Conservation (phyloP, 495 filamentous ascomycete species). For the Mycothermus thermophilus region DNA sequence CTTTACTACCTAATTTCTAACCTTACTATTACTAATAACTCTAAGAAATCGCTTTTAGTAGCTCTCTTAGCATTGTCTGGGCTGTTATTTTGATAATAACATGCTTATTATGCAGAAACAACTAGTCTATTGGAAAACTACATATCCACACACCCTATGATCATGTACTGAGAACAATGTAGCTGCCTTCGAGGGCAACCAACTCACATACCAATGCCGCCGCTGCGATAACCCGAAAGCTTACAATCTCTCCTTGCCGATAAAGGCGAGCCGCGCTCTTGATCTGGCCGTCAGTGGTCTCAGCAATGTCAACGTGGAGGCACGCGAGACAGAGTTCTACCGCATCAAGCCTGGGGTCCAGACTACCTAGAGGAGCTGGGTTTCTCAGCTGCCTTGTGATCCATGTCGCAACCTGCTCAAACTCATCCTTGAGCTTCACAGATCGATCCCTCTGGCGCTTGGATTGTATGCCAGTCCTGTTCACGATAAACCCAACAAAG, state of each 20-base stretch:
- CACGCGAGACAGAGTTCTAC: conserved; percentile 31
- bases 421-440: conserved; percentile 47
- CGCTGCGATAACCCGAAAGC: conserved; percentile 29
- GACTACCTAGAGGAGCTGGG: neutral
- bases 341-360: conserved; percentile 5
- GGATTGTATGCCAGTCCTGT: conserved; percentile 43
- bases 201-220: conserved; percentile 26
- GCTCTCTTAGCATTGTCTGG: too few relatives aligned
- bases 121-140: too few relatives aligned
- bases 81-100: too few relatives aligned
- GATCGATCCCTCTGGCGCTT: conserved; percentile 50
- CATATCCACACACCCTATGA: too few relatives aligned
- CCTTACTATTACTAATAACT: too few relatives aligned
- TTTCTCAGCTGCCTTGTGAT: conserved; percentile 29
- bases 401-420: conserved; percentile 35
- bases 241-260: conserved; percentile 14
- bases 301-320: conserved; percentile 13
- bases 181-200: conserved; percentile 5
- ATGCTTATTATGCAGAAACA: too few relatives aligned
- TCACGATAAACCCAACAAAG: conserved; percentile 59
- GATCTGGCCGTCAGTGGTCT: too few relatives aligned
- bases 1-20: too few relatives aligned
- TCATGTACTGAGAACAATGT: too few relatives aligned
- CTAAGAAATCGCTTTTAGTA: too few relatives aligned
- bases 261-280: conserved; percentile 2